These are phyloP conservation scores for Paradendryphiella salina DNA, from an alignment of 2,329 filamentous ascomycete species.

Conservation along the genomic window DNA sequence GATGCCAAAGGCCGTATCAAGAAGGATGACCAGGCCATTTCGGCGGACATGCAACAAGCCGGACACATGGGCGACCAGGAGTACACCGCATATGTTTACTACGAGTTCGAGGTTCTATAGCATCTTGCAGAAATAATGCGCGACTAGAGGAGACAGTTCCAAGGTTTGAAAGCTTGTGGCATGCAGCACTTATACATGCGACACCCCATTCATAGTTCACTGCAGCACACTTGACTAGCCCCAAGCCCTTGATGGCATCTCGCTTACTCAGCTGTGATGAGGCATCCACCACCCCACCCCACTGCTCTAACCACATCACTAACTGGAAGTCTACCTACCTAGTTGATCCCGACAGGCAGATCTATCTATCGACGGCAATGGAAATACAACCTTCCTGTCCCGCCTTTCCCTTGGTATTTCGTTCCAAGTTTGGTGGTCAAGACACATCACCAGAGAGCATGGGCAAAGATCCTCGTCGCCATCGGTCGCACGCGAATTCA, in stretches of 20 bases:
- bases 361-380: background rate
- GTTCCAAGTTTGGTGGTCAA: background rate
- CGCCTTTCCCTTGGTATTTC: background rate
- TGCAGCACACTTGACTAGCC: background rate
- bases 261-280: background rate
- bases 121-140: background rate
- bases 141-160: background rate
- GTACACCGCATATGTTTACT: conserved; percentile 96
- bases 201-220: background rate
- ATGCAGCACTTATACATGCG: background rate
- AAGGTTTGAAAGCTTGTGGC: background rate
- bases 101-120: conserved; percentile 77
- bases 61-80: conserved; percentile 72
- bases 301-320: background rate
- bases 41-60: conserved; percentile 81
- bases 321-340: too few species aligned
- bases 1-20: conserved; percentile 92
- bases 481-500: background rate
- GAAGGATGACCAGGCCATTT: conserved; percentile 81
- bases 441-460: background rate
- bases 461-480: too few species aligned
- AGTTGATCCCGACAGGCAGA: too few species aligned
- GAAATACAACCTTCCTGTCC: background rate
- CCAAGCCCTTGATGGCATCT: background rate
- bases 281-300: background rate